Percentiles rank a stretch among this genome's conserved stretches.
These are phyloP conservation scores for Ammopiptanthus mongolicus DNA, from an alignment of 306 rosid species.

Conservation along the genomic window DNA sequence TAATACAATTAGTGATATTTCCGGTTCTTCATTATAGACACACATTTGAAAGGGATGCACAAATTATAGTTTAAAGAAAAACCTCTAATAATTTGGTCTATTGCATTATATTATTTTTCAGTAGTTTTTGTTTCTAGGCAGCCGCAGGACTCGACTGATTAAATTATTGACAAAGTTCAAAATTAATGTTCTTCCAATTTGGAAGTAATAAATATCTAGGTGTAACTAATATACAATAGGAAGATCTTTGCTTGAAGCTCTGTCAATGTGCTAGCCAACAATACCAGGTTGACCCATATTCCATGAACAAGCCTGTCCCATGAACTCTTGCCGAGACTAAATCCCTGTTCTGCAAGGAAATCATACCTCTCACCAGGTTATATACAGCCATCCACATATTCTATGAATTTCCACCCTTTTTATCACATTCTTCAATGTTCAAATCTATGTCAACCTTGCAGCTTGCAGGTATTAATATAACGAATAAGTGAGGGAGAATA, in stretches of 20 bases:
- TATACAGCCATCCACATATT: conserved; percentile 55
- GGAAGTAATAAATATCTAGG: background rate
- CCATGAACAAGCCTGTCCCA: conserved; percentile 66
- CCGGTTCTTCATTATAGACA: background rate
- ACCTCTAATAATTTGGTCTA: background rate
- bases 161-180: too few species aligned
- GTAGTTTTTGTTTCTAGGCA: too few species aligned
- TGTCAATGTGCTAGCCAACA: background rate
- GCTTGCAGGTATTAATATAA: too few species aligned
- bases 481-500: too few species aligned
- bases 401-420: conserved; percentile 37
- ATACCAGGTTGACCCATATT: background rate
- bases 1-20: background rate
- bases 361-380: conserved; percentile 58
- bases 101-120: background rate
- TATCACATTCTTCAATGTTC: conserved; percentile 41
- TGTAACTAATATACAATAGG: background rate
- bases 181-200: background rate
- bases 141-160: too few species aligned
- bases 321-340: conserved; percentile 59
- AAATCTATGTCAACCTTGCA: conserved; percentile 51
- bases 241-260: background rate
- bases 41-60: background rate
- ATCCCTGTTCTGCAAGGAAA: conserved; percentile 50
- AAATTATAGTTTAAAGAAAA: background rate